A percentile compares a stretch with the other conserved stretches of the same genome.
Conservation (phyloP, 441 rosid genomes). For the Gossypium aridum region DNA sequence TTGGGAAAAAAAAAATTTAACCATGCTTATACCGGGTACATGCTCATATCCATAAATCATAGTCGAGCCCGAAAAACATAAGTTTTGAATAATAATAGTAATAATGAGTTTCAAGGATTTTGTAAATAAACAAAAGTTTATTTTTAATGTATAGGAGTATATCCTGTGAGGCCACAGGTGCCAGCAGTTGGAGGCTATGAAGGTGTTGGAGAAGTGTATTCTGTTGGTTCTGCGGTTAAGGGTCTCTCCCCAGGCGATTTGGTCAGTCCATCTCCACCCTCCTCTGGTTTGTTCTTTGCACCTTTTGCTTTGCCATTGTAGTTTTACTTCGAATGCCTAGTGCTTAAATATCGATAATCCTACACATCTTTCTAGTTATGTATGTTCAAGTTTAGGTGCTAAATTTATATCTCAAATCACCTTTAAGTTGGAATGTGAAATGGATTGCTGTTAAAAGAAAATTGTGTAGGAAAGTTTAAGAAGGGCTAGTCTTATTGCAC, state of each 20-base stretch:
- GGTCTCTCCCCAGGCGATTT: constrained; percentile 66
- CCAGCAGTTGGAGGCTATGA: constrained; percentile 94
- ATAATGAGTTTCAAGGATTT: not conserved
- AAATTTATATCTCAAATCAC: not conserved
- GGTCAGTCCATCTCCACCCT: constrained; percentile 88
- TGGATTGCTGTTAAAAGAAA: not conserved
- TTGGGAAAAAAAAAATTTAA: too few species aligned
- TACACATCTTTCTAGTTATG: not conserved
- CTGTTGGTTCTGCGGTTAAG: constrained; percentile 64
- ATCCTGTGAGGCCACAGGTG: constrained; percentile 77
- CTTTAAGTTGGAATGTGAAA: not conserved
- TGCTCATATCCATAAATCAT: too few species aligned
- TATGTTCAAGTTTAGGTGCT: not conserved
- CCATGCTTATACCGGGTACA: too few species aligned
- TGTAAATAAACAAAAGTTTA: not conserved
- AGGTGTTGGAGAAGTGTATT: constrained; percentile 81
- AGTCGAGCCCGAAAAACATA: not conserved
- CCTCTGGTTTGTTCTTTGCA: constrained; percentile 43
- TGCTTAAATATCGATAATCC: not conserved
- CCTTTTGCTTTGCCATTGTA: not conserved
- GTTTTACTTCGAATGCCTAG: not conserved
- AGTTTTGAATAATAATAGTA: not conserved
- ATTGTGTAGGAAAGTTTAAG: not conserved
- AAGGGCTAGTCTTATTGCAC: not conserved
- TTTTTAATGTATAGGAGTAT: constrained; percentile 47